Percentiles rank a stretch among this genome's conserved stretches.
Evolutionary conservation across 2,329 filamentous ascomycete genomes (phyloP).

Genomic region (Penicillium sclerotiorum): DNA sequence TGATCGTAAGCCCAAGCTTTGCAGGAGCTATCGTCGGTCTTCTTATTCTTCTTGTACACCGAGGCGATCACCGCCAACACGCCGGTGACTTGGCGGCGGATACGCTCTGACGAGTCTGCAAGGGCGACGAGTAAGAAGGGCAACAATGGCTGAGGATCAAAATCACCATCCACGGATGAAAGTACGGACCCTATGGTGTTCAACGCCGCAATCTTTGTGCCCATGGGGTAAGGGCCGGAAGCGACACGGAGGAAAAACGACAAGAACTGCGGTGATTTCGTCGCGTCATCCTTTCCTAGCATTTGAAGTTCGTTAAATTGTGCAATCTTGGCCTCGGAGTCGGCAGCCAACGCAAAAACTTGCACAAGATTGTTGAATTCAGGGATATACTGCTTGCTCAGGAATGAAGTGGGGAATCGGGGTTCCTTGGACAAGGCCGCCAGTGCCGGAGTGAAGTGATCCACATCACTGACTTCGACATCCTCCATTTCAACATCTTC

Average conservation of each 20-base stretch:
- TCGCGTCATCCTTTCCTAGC: slow-evolving; percentile 46
- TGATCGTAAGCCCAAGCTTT: slow-evolving; percentile 62
- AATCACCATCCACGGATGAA: slow-evolving; percentile 50
- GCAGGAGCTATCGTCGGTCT: slow-evolving; percentile 37
- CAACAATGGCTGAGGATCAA: slow-evolving; percentile 77
- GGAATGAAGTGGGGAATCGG: slow-evolving; percentile 40
- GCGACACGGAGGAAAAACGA: slow-evolving; percentile 77
- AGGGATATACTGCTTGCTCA: slow-evolving; percentile 34
- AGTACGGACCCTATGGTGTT: slow-evolving; percentile 64
- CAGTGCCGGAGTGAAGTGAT: slow-evolving; percentile 36
- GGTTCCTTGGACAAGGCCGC: slow-evolving; percentile 35
- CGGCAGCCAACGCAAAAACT: slow-evolving; percentile 38
- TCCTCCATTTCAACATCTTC: slow-evolving; percentile 58
- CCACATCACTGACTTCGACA: slow-evolving; percentile 30
- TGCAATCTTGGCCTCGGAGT: slow-evolving; percentile 34
- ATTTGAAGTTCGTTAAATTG: slow-evolving; percentile 42
- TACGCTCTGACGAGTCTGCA: slow-evolving; percentile 71
- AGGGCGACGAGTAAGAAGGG: slow-evolving; percentile 79
- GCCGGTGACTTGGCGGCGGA: slow-evolving; percentile 74
- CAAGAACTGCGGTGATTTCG: slow-evolving; percentile 67
- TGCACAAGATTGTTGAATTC: slow-evolving; percentile 43
- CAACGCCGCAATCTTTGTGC: slow-evolving; percentile 70
- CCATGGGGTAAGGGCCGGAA: slow-evolving; percentile 69
- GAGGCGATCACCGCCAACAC: slow-evolving; percentile 62
- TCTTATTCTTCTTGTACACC: slow-evolving; percentile 53